Conservation (phyloP, 1,139 yeast species). For the Hemisphaericaspora lyxosophila region DNA sequence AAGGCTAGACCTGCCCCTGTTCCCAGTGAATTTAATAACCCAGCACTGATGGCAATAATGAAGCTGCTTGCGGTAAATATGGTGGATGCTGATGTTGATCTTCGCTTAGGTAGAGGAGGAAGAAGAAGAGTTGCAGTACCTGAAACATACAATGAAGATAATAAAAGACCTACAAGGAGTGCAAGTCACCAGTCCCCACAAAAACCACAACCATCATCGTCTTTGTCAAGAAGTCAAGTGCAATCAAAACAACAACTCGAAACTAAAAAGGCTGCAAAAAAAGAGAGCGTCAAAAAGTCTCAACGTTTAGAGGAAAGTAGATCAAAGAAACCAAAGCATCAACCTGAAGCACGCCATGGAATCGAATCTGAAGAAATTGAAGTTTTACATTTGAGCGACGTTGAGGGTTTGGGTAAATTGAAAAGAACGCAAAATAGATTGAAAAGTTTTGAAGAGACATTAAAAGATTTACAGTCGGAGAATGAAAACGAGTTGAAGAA, state of each 20-base stretch:
- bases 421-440: conserved; percentile 3
- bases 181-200: neutral
- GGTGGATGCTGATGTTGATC: conserved; percentile 13
- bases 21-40: conserved; percentile 4
- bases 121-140: conserved; percentile 8
- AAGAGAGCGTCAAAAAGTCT: too few species aligned
- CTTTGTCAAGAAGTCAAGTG: too few species aligned
- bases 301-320: too few species aligned
- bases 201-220: too few species aligned
- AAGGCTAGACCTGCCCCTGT: conserved; percentile 1
- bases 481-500: neutral
- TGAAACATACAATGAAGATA: neutral
- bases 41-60: conserved; percentile 5
- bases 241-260: too few species aligned
- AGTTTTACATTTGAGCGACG: too few species aligned
- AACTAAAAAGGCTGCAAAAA: too few species aligned
- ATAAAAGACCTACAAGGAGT: neutral
- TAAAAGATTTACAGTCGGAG: neutral
- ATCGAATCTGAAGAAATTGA: neutral
- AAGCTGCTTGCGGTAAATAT: conserved; percentile 12
- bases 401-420: conserved; percentile 3
- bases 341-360: neutral
- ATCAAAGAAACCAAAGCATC: too few species aligned
- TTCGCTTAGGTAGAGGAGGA: conserved; percentile 9
- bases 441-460: conserved; percentile 10